These are phyloP conservation scores for Acanthamoeba healyi DNA, from an alignment of 208 protist genomes.

Conservation along the genomic window DNA sequence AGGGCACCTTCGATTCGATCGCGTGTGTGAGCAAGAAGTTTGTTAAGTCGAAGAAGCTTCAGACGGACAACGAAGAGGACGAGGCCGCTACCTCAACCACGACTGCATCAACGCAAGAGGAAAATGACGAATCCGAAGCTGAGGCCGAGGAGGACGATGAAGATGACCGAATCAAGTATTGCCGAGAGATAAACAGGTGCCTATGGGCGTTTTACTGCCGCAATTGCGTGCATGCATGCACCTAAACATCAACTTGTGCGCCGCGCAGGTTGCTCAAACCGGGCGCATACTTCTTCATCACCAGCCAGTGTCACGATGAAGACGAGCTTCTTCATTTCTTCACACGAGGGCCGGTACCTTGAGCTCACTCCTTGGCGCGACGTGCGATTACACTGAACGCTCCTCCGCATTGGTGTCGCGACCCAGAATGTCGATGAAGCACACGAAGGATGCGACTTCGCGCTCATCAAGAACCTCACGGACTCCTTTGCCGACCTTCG, in stretches of 20 bases:
- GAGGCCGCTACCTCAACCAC: neutral
- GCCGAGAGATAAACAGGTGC: neutral
- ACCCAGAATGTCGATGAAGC: neutral
- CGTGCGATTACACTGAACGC: too few relatives aligned
- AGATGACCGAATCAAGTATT: constrained; percentile 19
- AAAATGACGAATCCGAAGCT: neutral
- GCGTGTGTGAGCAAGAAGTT: constrained; percentile 63
- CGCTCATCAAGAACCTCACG: constrained; percentile 18
- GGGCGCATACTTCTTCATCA: constrained; percentile 53
- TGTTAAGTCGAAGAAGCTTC: neutral
- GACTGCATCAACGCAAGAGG: too few relatives aligned
- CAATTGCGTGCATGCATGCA: neutral
- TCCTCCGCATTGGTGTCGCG: too few relatives aligned
- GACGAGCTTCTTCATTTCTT: constrained; percentile 50
- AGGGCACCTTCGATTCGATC: constrained; percentile 46
- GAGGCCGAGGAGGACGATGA: neutral
- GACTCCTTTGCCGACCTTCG: neutral
- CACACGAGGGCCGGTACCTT: neutral
- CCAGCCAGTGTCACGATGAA: constrained; percentile 39
- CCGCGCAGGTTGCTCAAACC: constrained; percentile 23
- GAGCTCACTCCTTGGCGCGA: neutral
- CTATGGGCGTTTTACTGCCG: neutral
- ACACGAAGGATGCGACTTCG: constrained; percentile 3
- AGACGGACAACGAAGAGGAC: neutral
- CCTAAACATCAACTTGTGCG: too few relatives aligned